A percentile compares a stretch with the other conserved stretches of the same genome.
Conservation (phyloP, 176 grass and related monocot genomes). For the Poa annua region DNA sequence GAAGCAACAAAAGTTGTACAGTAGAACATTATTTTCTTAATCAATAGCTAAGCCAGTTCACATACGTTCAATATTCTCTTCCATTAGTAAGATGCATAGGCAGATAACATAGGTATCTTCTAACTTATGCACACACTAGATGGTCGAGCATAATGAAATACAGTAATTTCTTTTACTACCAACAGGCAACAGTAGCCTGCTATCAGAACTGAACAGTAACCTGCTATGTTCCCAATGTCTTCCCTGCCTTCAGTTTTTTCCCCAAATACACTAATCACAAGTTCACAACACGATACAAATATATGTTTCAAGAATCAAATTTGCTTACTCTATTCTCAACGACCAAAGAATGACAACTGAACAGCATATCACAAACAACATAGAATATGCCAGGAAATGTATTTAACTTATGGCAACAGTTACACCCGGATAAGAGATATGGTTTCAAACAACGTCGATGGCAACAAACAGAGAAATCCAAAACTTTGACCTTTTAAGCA, state of each 20-base stretch:
- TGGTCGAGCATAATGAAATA: not conserved
- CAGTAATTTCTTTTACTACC: not conserved
- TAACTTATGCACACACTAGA: not conserved
- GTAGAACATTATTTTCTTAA: not conserved
- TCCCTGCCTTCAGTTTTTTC: not conserved
- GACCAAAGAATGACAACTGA: not conserved
- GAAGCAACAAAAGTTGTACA: not conserved
- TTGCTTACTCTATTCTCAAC: not conserved
- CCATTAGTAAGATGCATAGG: no score
- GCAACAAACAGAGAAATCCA: not conserved
- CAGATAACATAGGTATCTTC: no score
- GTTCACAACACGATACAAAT: not conserved
- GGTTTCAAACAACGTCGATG: constrained; percentile 3
- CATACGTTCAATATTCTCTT: not conserved
- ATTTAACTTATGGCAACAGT: not conserved
- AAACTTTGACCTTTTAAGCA: constrained; percentile 30
- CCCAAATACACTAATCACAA: not conserved
- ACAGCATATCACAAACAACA: constrained; percentile 26
- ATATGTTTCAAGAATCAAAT: not conserved
- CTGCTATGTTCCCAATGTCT: not conserved
- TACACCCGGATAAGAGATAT: not conserved
- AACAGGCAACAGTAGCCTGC: not conserved
- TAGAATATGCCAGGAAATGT: not conserved
- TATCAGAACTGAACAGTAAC: no score
- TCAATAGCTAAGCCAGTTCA: not conserved